A percentile compares a stretch with the other conserved stretches of the same genome.
These are phyloP conservation scores for Phytophthora pisi DNA, from an alignment of 352 stramenopile genomes.

Conservation along the genomic window DNA sequence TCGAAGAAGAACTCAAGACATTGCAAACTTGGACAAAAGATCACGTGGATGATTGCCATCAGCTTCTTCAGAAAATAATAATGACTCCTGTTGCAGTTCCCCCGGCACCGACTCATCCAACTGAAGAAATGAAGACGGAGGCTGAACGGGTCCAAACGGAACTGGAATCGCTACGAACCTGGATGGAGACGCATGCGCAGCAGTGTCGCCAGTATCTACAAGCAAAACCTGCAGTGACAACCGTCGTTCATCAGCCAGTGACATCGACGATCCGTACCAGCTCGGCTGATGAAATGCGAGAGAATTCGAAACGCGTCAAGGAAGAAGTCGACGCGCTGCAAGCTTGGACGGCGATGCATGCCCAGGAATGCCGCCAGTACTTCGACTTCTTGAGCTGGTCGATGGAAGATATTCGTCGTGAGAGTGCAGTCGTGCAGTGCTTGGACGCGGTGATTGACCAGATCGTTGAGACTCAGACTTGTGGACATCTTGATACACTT, in stretches of 20 bases:
- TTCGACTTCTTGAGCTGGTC: slow-evolving; percentile 62
- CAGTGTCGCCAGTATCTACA: background rate
- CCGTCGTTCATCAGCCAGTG: background rate
- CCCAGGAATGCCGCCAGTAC: slow-evolving; percentile 54
- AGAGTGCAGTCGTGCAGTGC: slow-evolving; percentile 35
- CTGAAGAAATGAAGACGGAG: background rate
- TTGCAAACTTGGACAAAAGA: slow-evolving; percentile 11
- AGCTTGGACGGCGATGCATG: slow-evolving; percentile 48
- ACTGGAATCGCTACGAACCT: background rate
- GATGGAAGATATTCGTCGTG: slow-evolving; percentile 35
- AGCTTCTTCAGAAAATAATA: background rate
- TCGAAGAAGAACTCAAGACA: slow-evolving; percentile 16
- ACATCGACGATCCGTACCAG: slow-evolving; percentile 1
- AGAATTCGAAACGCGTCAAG: slow-evolving; percentile 2
- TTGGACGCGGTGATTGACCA: slow-evolving; percentile 38
- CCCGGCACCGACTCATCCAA: background rate
- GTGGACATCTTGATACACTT: slow-evolving; percentile 28
- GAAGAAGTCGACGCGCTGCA: slow-evolving; percentile 40
- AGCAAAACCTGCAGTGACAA: background rate
- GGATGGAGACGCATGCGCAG: slow-evolving; percentile 1
- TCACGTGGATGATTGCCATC: slow-evolving; percentile 11
- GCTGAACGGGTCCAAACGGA: background rate
- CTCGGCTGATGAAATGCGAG: background rate
- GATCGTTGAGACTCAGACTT: slow-evolving; percentile 28
- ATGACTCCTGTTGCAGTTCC: background rate